Conservation (phyloP, 495 filamentous ascomycete species). For the Annulohypoxylon stygium region DNA sequence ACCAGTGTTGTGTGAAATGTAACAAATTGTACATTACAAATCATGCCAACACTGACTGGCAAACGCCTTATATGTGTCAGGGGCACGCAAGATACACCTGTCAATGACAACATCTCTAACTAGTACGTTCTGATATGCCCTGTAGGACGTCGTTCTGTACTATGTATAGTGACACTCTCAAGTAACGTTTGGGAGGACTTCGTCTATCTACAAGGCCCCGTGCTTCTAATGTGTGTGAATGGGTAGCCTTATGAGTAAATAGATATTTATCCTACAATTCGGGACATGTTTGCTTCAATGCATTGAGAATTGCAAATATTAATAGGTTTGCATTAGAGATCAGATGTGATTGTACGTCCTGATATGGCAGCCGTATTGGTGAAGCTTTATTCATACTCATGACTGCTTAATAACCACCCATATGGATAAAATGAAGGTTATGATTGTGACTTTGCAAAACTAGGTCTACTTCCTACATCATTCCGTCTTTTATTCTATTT, state of each 20-base stretch:
- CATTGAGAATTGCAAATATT: not conserved
- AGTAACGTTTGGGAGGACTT: not conserved
- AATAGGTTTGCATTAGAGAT: not conserved
- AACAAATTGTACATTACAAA: not conserved
- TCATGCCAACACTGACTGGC: not conserved
- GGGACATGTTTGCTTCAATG: not conserved
- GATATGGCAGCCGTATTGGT: not conserved
- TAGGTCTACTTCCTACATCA: not conserved
- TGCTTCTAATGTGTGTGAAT: not conserved
- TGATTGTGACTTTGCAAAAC: too few species aligned
- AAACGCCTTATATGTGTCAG: not conserved
- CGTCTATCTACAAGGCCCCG: not conserved
- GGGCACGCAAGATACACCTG: not conserved
- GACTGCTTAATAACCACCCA: not conserved
- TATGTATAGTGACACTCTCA: not conserved
- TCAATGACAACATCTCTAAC: not conserved
- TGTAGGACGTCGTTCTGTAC: not conserved
- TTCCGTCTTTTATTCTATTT: not conserved
- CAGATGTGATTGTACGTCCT: not conserved
- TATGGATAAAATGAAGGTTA: not conserved
- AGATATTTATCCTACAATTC: not conserved
- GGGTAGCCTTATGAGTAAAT: not conserved
- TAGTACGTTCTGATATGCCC: not conserved
- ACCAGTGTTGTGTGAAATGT: not conserved
- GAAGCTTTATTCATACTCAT: constrained; percentile 4